Conservation (phyloP, 345 rosid species). For the Eucalyptus grandis region DNA sequence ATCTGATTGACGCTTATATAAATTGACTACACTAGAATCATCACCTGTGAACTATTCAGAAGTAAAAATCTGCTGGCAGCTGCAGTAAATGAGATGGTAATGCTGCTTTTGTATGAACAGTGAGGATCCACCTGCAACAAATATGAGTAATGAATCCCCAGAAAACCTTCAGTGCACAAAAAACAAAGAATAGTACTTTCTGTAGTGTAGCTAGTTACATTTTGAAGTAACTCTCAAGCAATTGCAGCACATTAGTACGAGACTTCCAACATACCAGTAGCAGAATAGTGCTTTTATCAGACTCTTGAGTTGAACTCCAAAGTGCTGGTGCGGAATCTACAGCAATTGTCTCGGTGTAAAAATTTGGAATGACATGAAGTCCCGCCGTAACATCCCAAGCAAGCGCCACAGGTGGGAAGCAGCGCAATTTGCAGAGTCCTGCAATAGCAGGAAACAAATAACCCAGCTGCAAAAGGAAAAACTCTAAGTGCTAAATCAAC, state of each 20-base stretch:
- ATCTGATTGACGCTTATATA: background rate
- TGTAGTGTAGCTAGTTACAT: background rate
- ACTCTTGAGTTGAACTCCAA: slow-evolving; percentile 48
- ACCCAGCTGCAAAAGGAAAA: background rate
- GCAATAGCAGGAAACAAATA: slow-evolving; percentile 4
- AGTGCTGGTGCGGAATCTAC: slow-evolving; percentile 85
- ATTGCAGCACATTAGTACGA: background rate
- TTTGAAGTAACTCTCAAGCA: background rate
- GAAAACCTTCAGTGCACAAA: background rate
- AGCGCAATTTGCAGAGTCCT: slow-evolving; percentile 95
- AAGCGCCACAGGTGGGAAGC: slow-evolving; percentile 96
- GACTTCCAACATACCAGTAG: slow-evolving; percentile 40
- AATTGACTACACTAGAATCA: background rate
- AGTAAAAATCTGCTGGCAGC: slow-evolving; percentile 78
- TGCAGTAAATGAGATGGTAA: slow-evolving; percentile 55
- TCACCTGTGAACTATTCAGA: slow-evolving; percentile 67
- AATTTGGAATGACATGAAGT: slow-evolving; percentile 65
- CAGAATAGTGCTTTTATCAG: slow-evolving; percentile 68
- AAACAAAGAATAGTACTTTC: background rate
- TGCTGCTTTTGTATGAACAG: slow-evolving; percentile 65
- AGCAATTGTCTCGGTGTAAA: slow-evolving; percentile 46
- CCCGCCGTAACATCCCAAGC: slow-evolving; percentile 95
- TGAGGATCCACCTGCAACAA: slow-evolving; percentile 88
- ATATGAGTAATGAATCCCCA: background rate
- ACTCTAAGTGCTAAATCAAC: background rate